phyloP scores from a whole-genome alignment of 495 filamentous ascomycete species.

The Pyronema omphalodes region DNA sequence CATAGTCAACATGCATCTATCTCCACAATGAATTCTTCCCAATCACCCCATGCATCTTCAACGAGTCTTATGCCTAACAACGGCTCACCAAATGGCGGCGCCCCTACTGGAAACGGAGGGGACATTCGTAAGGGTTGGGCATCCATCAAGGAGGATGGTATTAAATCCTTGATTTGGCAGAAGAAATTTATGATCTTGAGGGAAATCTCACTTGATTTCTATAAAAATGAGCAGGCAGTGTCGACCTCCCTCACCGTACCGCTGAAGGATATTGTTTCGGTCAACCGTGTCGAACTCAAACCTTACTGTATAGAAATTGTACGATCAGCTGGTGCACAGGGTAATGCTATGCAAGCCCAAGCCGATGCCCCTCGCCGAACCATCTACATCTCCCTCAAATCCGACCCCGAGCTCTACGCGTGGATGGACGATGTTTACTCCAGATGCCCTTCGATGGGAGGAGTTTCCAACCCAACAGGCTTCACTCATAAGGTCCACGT shows the following conservation, averaged over 20 bases:
- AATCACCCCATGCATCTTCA: constrained; percentile 40
- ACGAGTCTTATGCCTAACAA: constrained; percentile 48
- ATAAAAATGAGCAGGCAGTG: constrained; percentile 75
- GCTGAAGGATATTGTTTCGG: constrained; percentile 66
- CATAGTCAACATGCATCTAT: constrained; percentile 59
- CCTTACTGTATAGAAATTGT: constrained; percentile 85
- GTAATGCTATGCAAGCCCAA: constrained; percentile 26
- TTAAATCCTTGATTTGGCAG: constrained; percentile 79
- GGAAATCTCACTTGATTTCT: constrained; percentile 73
- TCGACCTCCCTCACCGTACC: constrained; percentile 46
- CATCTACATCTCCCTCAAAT: constrained; percentile 74
- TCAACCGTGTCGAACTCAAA: constrained; percentile 68
- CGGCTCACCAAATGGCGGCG: constrained; percentile 7
- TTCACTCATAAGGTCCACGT: constrained; percentile 94
- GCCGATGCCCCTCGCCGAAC: constrained; percentile 64
- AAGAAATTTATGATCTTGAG: constrained; percentile 74
- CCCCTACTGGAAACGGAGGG: constrained; percentile 27
- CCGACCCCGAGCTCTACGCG: constrained; percentile 87
- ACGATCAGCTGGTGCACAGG: constrained; percentile 39
- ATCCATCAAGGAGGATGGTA: constrained; percentile 71
- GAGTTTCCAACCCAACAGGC: constrained; percentile 94
- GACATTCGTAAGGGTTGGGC: constrained; percentile 73
- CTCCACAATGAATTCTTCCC: constrained; percentile 37
- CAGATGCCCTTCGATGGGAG: constrained; percentile 89
- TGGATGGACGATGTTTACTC: constrained; percentile 97